Base-by-base conservation (phyloP, 192 early-diverging fungal genomes). In the Obelidium mucronatum region DNA sequence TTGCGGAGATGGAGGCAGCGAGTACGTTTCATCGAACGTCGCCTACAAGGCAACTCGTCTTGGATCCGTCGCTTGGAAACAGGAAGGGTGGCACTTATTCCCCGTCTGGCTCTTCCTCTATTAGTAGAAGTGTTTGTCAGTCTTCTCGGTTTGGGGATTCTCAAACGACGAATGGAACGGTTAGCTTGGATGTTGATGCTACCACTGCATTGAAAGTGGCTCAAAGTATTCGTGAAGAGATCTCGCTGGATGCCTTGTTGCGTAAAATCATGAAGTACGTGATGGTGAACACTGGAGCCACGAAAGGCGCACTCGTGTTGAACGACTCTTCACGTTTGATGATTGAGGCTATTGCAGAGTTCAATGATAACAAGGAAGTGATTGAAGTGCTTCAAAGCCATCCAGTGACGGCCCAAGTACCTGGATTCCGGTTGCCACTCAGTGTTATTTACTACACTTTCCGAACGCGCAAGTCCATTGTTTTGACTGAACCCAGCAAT, bases 201-300 rank as follows among this genome's bases (percentile, higher is more conserved):
- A 82, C 79, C n/a, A 87, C 86, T 35, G 75, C 83, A 1, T 56
- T 83, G n/a, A 84, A 85, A 67, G 83, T 84, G 17, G 69, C 86
- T 24, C 79, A 87, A 52, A 77, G 82, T 22, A 72, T 87, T 51
- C 80, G 78, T 34, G 82, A 82, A 34, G 86, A 87, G 60, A 84
- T 80, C 0, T 78, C 81, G 40, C 67, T 87, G 44, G 84, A 85
- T 26, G 64, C 67, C 1, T 62, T 87, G 8, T 66, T 87, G 4
- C 66, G 73, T 30, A 85, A 82, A 51, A 81, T 85, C 48, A 62
- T 87, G 59, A 77, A 69, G 36, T 83, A 84, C 74, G 73, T 85
- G 2, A 78, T 85, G 80, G 79, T 73, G 15, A 87, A 85, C 40
- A 80, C 83, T 17, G 83, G 86, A 0, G 82, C 86, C n/a, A 82